Evolutionary conservation across 2,329 filamentous ascomycete genomes (phyloP).

Genomic region (Sphaceloma murrayae): DNA sequence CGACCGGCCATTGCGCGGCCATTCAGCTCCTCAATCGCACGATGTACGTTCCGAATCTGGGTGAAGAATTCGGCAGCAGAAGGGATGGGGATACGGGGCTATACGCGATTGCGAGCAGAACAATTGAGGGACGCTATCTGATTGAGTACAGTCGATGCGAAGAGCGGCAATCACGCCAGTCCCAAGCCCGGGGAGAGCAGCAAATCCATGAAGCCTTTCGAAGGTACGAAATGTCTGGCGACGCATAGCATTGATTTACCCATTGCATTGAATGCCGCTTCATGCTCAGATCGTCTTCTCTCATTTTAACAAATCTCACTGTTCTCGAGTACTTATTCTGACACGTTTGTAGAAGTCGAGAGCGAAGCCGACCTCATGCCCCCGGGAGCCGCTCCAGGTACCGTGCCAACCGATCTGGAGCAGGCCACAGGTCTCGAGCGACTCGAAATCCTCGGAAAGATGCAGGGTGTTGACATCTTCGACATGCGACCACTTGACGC

Average conservation of each 20-base stretch:
- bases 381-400: slow-evolving; percentile 71
- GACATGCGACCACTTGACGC: slow-evolving; percentile 95
- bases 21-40: slow-evolving; percentile 39
- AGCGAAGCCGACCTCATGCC: slow-evolving; percentile 70
- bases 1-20: slow-evolving; percentile 35
- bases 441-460: slow-evolving; percentile 97
- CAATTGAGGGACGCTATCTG: slow-evolving; percentile 19
- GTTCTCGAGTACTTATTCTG: background rate
- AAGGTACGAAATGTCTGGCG: slow-evolving; percentile 30
- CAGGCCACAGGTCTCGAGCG: slow-evolving; percentile 96
- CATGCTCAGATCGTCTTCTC: background rate
- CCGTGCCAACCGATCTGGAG: slow-evolving; percentile 86
- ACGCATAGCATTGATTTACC: too few species aligned
- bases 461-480: slow-evolving; percentile 96
- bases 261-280: too few species aligned
- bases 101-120: background rate
- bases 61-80: slow-evolving; percentile 8
- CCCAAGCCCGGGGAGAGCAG: slow-evolving; percentile 31
- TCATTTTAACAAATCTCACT: background rate
- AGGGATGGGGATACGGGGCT: background rate
- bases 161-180: slow-evolving; percentile 25
- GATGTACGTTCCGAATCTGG: slow-evolving; percentile 32
- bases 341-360: slow-evolving; percentile 62
- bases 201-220: slow-evolving; percentile 37
- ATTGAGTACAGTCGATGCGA: slow-evolving; percentile 23